Percentiles rank a stretch among this genome's conserved stretches.
Conservation (phyloP, 2,329 filamentous ascomycete species). For the Botryosphaeria dothidea region DNA sequence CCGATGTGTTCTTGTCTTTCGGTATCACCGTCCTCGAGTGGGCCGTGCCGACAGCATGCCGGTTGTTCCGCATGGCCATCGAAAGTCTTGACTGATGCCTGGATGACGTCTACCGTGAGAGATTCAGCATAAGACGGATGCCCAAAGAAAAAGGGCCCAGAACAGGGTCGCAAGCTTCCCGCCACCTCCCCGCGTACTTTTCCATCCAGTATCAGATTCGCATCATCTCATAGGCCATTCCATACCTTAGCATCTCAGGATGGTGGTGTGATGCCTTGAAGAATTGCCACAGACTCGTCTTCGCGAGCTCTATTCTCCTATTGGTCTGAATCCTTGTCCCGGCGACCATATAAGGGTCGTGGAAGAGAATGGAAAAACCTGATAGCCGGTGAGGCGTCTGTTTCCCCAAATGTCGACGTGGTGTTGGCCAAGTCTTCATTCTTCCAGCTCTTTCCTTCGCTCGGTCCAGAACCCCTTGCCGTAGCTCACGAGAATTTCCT, state of each 20-base stretch:
- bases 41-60: not conserved
- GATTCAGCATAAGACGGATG: not conserved
- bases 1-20: not conserved
- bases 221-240: no score
- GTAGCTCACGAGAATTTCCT: conserved; percentile 57
- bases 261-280: no score
- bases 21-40: not conserved
- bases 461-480: conserved; percentile 54
- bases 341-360: no score
- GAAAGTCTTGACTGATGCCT: no score
- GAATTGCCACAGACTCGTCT: no score
- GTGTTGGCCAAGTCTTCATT: conserved; percentile 1
- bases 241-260: no score
- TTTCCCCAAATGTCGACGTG: not conserved
- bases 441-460: conserved; percentile 27
- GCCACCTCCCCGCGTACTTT: no score
- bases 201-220: no score
- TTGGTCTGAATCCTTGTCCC: no score
- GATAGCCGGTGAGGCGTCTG: no score
- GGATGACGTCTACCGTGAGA: not conserved
- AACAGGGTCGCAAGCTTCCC: not conserved
- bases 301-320: no score
- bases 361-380: no score
- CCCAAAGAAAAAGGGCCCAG: not conserved
- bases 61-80: not conserved